phyloP scores from a whole-genome alignment of 2,329 filamentous ascomycete species.

The Fusarium neocosmosporiellum region DNA sequence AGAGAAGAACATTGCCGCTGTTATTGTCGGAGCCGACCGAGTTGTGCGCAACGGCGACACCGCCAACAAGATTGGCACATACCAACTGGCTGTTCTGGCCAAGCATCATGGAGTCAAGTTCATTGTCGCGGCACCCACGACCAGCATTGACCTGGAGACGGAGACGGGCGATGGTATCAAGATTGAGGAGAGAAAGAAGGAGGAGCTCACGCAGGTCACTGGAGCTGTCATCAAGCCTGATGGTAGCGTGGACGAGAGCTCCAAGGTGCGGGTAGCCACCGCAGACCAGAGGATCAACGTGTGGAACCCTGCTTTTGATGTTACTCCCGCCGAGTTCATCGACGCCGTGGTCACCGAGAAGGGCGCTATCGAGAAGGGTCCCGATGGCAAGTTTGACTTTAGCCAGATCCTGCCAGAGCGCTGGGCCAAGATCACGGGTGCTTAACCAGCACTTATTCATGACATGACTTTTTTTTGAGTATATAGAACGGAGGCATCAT shows the following conservation, averaged over 20 bases:
- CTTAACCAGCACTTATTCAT: slow-evolving; percentile 21
- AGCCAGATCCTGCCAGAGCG: slow-evolving; percentile 66
- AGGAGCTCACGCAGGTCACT: slow-evolving; percentile 86
- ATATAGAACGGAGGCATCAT: slow-evolving; percentile 16
- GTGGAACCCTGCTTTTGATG: slow-evolving; percentile 98
- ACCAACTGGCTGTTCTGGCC: slow-evolving; percentile 90
- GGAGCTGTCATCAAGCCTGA: slow-evolving; percentile 77
- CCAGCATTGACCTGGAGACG: slow-evolving; percentile 89
- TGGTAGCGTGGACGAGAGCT: slow-evolving; percentile 70
- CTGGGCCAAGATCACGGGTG: slow-evolving; percentile 55
- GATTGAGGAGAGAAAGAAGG: slow-evolving; percentile 86
- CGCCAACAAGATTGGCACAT: slow-evolving; percentile 98
- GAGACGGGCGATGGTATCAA: slow-evolving; percentile 81
- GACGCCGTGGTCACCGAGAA: slow-evolving; percentile 95
- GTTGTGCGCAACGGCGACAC: slow-evolving; percentile 98
- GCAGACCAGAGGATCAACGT: slow-evolving; percentile 83
- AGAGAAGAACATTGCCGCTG: slow-evolving; percentile 78
- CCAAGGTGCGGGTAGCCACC: slow-evolving; percentile 79
- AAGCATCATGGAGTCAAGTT: slow-evolving; percentile 91
- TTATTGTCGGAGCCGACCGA: slow-evolving; percentile 94
- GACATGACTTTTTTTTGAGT: slow-evolving; percentile 7
- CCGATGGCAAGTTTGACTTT: slow-evolving; percentile 76
- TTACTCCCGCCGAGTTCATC: slow-evolving; percentile 88
- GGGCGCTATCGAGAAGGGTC: slow-evolving; percentile 83
- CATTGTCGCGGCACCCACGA: slow-evolving; percentile 92